Evolutionary conservation across 208 protist species (phyloP).

Genomic region (Trypanosoma lewisi): DNA sequence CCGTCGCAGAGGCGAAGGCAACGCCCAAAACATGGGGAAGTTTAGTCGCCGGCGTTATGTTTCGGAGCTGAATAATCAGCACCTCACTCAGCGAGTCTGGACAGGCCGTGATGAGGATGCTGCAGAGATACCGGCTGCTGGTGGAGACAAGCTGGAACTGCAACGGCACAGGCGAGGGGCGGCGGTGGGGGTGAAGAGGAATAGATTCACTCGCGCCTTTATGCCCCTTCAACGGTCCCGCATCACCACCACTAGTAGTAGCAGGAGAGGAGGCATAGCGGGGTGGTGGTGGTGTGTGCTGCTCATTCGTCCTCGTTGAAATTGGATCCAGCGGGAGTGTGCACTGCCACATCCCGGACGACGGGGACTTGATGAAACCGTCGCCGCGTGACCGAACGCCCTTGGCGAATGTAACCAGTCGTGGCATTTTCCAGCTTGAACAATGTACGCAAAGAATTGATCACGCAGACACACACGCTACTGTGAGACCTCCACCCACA

Average conservation of each 20-base stretch:
- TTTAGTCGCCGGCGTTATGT: not conserved
- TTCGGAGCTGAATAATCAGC: conserved; percentile 7
- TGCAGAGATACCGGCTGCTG: conserved; percentile 21
- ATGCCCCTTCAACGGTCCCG: not conserved
- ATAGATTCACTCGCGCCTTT: too few relatives aligned
- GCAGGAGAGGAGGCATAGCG: not conserved
- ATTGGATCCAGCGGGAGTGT: conserved; percentile 3
- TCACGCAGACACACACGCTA: not conserved
- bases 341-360: conserved; percentile 30
- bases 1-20: conserved; percentile 17
- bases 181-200: not conserved
- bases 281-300: not conserved
- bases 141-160: conserved; percentile 23
- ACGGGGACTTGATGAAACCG: conserved; percentile 24
- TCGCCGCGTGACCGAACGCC: conserved; percentile 18
- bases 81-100: conserved; percentile 3
- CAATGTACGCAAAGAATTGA: not conserved
- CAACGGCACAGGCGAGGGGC: not conserved
- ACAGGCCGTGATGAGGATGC: not conserved
- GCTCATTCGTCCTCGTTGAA: not conserved
- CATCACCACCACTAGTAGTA: not conserved
- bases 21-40: not conserved
- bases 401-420: conserved; percentile 15
- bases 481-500: not conserved
- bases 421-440: conserved; percentile 13